Evolutionary conservation across 2,329 filamentous ascomycete genomes (phyloP).

Genomic region (Fusarium sambucinum): DNA sequence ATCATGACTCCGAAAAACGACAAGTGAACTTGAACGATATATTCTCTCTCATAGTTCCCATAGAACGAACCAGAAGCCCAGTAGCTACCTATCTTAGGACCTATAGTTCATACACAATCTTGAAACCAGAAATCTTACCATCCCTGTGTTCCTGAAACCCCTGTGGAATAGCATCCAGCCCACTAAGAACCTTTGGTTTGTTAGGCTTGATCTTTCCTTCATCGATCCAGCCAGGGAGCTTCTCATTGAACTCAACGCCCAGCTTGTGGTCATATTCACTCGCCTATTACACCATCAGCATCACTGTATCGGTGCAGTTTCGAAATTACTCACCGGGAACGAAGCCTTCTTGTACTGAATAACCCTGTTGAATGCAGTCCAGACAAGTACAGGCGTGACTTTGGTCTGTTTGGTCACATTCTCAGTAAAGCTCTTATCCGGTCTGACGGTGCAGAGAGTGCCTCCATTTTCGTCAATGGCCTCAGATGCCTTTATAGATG

Average conservation of each 20-base stretch:
- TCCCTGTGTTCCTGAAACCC: conserved; percentile 56
- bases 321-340: conserved; percentile 52
- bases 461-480: conserved; percentile 48
- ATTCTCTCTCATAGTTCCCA: not conserved
- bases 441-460: conserved; percentile 56
- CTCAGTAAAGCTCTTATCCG: conserved; percentile 56
- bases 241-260: conserved; percentile 53
- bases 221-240: conserved; percentile 52
- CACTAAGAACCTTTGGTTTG: conserved; percentile 47
- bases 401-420: conserved; percentile 50
- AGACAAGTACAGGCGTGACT: conserved; percentile 58
- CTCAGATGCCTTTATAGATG: conserved; percentile 51
- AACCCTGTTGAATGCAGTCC: conserved; percentile 57
- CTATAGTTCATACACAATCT: conserved; percentile 54
- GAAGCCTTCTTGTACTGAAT: conserved; percentile 52
- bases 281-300: conserved; percentile 43
- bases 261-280: conserved; percentile 54
- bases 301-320: not conserved
- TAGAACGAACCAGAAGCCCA: not conserved
- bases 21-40: not conserved
- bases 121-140: conserved; percentile 55
- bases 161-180: conserved; percentile 50
- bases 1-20: not conserved
- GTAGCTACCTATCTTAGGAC: not conserved
- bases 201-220: conserved; percentile 54